phyloP scores from a whole-genome alignment of 164 flowering plant species.

The Saururus chinensis region DNA sequence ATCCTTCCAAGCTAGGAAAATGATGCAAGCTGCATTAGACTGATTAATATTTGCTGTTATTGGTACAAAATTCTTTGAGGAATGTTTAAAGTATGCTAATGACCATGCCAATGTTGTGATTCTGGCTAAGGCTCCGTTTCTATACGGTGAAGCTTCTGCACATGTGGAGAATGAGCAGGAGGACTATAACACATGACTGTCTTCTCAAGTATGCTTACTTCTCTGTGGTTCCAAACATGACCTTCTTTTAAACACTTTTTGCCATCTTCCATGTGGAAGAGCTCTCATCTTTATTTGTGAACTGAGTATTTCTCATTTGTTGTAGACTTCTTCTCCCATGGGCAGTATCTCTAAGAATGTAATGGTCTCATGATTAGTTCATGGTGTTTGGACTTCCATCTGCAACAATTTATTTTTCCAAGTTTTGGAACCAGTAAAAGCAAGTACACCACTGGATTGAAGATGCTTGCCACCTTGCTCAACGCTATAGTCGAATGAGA shows the following conservation, averaged over 20 bases:
- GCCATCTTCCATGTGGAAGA: neutral
- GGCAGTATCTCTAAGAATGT: no score
- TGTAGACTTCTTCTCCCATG: neutral
- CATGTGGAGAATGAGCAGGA: constrained; percentile 92
- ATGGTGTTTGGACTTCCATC: neutral
- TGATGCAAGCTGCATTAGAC: neutral
- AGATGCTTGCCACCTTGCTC: constrained; percentile 99
- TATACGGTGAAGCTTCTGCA: constrained; percentile 75
- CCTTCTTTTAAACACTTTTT: neutral
- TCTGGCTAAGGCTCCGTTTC: constrained; percentile 74
- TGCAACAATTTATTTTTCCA: constrained; percentile 14
- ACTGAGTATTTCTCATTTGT: neutral
- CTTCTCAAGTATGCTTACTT: constrained; percentile 48
- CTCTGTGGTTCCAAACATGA: neutral
- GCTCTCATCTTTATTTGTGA: no score
- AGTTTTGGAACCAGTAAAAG: constrained; percentile 84
- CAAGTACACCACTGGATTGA: constrained; percentile 93
- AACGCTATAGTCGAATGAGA: constrained; percentile 96
- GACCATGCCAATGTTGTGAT: constrained; percentile 55
- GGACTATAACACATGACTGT: constrained; percentile 52
- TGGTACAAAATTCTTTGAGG: constrained; percentile 92
- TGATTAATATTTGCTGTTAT: constrained; percentile 9
- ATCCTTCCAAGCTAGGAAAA: no score
- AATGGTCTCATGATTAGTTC: no score
- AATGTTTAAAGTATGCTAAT: constrained; percentile 73